These are phyloP conservation scores for Lentinula raphanica DNA, from an alignment of 768 basidiomycete species.

Conservation along the genomic window DNA sequence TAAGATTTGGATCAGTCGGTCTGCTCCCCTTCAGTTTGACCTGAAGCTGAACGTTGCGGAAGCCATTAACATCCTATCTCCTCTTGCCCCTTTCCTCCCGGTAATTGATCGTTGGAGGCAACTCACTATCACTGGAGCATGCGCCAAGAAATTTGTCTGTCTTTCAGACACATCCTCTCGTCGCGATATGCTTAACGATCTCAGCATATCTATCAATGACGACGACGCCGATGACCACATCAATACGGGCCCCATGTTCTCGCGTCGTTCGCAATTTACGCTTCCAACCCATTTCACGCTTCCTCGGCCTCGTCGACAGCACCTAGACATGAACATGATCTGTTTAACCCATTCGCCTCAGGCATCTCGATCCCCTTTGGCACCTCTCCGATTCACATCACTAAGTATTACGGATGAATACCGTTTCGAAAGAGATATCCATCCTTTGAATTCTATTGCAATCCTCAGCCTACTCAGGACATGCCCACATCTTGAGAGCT, in stretches of 20 bases:
- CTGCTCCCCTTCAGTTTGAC: slow-evolving; percentile 49
- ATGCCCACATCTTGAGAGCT: slow-evolving; percentile 56
- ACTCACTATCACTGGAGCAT: slow-evolving; percentile 39
- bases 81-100: slow-evolving; percentile 59
- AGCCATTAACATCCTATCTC: slow-evolving; percentile 50
- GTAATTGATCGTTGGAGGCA: slow-evolving; percentile 54
- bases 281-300: slow-evolving; percentile 29
- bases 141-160: slow-evolving; percentile 28
- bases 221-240: slow-evolving; percentile 27
- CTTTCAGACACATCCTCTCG: slow-evolving; percentile 22
- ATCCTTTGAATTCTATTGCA: slow-evolving; percentile 35
- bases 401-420: slow-evolving; percentile 52
- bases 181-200: slow-evolving; percentile 13
- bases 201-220: slow-evolving; percentile 3
- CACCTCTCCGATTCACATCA: slow-evolving; percentile 50
- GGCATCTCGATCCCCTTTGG: slow-evolving; percentile 29
- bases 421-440: slow-evolving; percentile 17
- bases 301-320: slow-evolving; percentile 23
- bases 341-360: slow-evolving; percentile 45
- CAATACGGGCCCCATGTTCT: slow-evolving; percentile 27
- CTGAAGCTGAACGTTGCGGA: slow-evolving; percentile 46
- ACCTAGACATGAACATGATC: slow-evolving; percentile 42
- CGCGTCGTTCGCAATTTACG: slow-evolving; percentile 21
- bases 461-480: slow-evolving; percentile 57
- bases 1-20: slow-evolving; percentile 47